These are phyloP conservation scores for Gossypium davidsonii DNA, from an alignment of 441 rosid genomes.

Conservation along the genomic window DNA sequence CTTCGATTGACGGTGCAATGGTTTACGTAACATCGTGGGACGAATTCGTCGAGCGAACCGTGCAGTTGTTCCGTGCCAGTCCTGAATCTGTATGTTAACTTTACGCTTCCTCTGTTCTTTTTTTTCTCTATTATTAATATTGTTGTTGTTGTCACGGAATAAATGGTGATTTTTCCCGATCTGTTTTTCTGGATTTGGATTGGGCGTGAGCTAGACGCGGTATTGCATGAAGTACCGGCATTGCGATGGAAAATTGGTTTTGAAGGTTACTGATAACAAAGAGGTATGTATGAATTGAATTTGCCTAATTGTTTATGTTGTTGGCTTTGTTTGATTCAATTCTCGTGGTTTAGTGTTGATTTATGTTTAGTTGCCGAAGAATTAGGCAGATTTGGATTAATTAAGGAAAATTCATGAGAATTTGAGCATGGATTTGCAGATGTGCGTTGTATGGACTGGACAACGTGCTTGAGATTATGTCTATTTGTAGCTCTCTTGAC, in stretches of 20 bases:
- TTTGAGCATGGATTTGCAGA: not conserved
- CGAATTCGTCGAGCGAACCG: constrained; percentile 80
- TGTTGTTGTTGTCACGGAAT: not conserved
- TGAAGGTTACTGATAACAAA: constrained; percentile 92
- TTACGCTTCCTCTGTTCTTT: not conserved
- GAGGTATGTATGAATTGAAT: constrained; percentile 47
- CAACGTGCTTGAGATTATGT: not conserved
- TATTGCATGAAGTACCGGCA: constrained; percentile 86
- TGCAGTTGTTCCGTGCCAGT: constrained; percentile 71
- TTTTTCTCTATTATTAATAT: not conserved
- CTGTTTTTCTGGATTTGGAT: constrained; percentile 3
- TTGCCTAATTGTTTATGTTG: not conserved
- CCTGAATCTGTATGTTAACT: constrained; percentile 68
- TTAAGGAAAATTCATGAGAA: not conserved
- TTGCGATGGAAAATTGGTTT: constrained; percentile 89
- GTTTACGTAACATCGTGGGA: constrained; percentile 82
- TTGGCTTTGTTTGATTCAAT: not conserved
- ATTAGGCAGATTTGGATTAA: not conserved
- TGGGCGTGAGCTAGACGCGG: constrained; percentile 51
- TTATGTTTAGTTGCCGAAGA: not conserved
- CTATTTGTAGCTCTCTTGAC: not conserved
- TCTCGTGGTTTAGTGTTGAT: not conserved
- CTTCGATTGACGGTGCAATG: constrained; percentile 30
- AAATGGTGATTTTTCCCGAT: not conserved
- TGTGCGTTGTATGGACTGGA: not conserved